phyloP scores from a whole-genome alignment of 192 early-diverging fungal genomes.

The Spizellomyces punctatus region DNA sequence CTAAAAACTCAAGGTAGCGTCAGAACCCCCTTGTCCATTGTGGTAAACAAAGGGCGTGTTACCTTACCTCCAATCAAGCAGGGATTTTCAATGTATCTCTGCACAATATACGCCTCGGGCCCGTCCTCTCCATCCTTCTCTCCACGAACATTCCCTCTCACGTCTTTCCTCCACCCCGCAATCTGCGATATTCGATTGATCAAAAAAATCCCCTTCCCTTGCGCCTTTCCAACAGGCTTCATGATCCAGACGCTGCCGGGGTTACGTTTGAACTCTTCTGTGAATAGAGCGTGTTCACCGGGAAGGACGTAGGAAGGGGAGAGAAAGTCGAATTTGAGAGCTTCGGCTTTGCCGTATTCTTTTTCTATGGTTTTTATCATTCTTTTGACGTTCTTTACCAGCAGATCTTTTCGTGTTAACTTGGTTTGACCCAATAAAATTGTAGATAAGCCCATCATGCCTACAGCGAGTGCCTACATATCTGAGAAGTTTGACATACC shows the following conservation, averaged over 20 bases:
- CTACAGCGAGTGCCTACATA: no score
- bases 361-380: slow-evolving; percentile 68
- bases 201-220: slow-evolving; percentile 70
- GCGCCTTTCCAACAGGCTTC: slow-evolving; percentile 70
- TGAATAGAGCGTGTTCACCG: slow-evolving; percentile 65
- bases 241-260: slow-evolving; percentile 67
- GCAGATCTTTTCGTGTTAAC: slow-evolving; percentile 66
- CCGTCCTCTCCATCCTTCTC: slow-evolving; percentile 30
- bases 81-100: slow-evolving; percentile 66
- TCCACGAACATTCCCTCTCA: slow-evolving; percentile 28
- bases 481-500: slow-evolving; percentile 32
- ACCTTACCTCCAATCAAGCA: slow-evolving; percentile 60
- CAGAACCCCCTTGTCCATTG: not conserved
- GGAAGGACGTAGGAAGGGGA: slow-evolving; percentile 60
- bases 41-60: not conserved
- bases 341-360: slow-evolving; percentile 58
- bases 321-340: slow-evolving; percentile 62
- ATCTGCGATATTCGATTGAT: slow-evolving; percentile 68
- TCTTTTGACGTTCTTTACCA: slow-evolving; percentile 68
- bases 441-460: not conserved
- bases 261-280: slow-evolving; percentile 69
- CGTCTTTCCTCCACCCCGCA: slow-evolving; percentile 59
- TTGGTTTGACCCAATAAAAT: slow-evolving; percentile 5
- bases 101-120: slow-evolving; percentile 68
- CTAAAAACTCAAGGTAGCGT: slow-evolving; percentile 16